These are phyloP conservation scores for Kluyveromyces sp. DNA, from an alignment of 1,139 yeast species.

Conservation along the genomic window DNA sequence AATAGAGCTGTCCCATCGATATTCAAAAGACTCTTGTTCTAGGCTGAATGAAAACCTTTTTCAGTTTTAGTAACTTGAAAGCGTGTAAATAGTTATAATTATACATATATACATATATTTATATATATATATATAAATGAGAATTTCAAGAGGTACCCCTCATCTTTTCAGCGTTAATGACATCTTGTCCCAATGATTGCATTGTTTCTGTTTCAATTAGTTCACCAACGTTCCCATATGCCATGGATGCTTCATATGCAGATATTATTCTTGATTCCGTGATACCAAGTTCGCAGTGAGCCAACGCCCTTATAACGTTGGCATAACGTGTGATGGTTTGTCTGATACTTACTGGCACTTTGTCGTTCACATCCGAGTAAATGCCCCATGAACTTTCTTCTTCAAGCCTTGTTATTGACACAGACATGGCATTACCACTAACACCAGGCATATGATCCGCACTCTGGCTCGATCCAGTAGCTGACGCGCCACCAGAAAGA, in stretches of 20 bases:
- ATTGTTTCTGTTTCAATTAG: constrained; percentile 69
- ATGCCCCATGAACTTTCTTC: constrained; percentile 95
- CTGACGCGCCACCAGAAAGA: constrained; percentile 23
- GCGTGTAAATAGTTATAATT: not conserved
- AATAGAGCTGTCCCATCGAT: not conserved
- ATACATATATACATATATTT: constrained; percentile 1
- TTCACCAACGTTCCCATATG: constrained; percentile 63
- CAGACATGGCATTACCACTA: constrained; percentile 34
- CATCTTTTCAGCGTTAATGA: constrained; percentile 66
- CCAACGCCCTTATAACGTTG: constrained; percentile 74
- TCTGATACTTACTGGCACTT: constrained; percentile 51
- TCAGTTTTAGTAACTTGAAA: not conserved
- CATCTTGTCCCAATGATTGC: constrained; percentile 66
- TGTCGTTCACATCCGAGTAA: constrained; percentile 83
- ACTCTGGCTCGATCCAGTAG: constrained; percentile 31
- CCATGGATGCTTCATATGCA: constrained; percentile 87
- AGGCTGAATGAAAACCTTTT: too few relatives aligned
- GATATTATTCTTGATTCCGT: constrained; percentile 70
- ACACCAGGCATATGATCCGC: constrained; percentile 48
- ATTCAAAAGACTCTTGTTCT: not conserved
- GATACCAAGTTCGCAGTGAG: constrained; percentile 76
- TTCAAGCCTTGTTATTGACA: constrained; percentile 77
- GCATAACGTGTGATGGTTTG: constrained; percentile 77
- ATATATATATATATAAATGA: not conserved
- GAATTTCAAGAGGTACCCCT: constrained; percentile 38